Evolutionary conservation across 768 basidiomycete species (phyloP), one percentile per base, ranked within the genome.

Genomic region (Podaxis carcinomalis): DNA sequence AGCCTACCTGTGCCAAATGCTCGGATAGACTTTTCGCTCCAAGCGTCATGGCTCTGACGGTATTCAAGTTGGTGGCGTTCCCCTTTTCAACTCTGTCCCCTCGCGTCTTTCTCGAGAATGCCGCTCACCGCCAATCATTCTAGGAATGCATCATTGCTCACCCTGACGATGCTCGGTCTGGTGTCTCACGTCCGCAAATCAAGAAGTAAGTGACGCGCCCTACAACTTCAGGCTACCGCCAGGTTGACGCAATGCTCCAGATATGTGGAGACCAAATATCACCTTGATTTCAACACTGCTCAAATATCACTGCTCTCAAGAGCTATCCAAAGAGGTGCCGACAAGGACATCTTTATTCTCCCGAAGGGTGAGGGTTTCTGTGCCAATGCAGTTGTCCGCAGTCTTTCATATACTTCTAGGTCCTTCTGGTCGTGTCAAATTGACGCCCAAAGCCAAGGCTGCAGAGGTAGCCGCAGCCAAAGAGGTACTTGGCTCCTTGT

Each of bases 101-200:
- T 47, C 25, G 47, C 50, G 13, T 56, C 21, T 59, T 44, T 47
- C 52, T 9, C 51, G 52, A 40, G 32, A 68, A 64, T 53, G 25
- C n/a, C 25, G 52, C 42, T 53, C 55, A 64, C 55, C 58, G 21
- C 42, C 44, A 51, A 44, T 57, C 54, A 62, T 40, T 64, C 65
- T 75, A 95, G 93, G 93, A 95, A 78, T 93, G 91, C 68, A 92
- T 96, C 73, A 74, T 80, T 63, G 80, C 77, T 57, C 76, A 86
- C 73, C 82, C 82, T 5, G 92, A 93, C 35, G 92, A 93, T 64
- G 83, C 89, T 60, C 89, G 93, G 61, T 72, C 72, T 60, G 94
- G 93, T 67, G 94, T 95, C 63, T 95, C 93, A 66, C 88, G 95
- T 51, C 91, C 88, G 57, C 84, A 88, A 68, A 95, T 97, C 78